phyloP scores from a whole-genome alignment of 495 filamentous ascomycete genomes.

The Talaromyces thailandensis region DNA sequence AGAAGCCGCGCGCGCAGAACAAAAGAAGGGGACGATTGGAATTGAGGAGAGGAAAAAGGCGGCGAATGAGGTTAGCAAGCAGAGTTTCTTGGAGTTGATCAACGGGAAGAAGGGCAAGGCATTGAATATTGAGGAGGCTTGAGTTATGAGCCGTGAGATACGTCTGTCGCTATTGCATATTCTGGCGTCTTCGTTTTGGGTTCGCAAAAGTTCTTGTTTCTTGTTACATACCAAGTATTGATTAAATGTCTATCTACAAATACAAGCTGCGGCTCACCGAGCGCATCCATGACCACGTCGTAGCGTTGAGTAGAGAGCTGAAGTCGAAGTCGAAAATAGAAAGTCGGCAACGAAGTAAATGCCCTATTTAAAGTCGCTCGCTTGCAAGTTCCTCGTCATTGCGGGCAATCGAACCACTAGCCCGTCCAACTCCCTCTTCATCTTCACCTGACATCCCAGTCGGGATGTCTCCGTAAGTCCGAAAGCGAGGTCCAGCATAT shows the following conservation, averaged over 20 bases:
- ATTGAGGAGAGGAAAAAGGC: conserved; percentile 66
- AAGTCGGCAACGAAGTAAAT: conserved; percentile 12
- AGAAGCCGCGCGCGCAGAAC: conserved; percentile 59
- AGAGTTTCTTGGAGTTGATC: conserved; percentile 91
- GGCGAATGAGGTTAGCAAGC: conserved; percentile 89
- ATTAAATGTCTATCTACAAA: conserved; percentile 2
- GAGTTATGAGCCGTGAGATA: conserved; percentile 6
- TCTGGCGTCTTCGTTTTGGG: neutral
- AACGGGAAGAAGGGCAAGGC: conserved; percentile 43
- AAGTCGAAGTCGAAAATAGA: neutral
- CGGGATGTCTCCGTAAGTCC: conserved; percentile 92
- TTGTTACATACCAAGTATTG: neutral
- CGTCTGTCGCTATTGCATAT: neutral
- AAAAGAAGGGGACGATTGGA: conserved; percentile 66
- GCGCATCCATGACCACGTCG: neutral
- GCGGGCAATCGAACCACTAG: conserved; percentile 72
- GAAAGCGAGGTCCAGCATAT: conserved; percentile 97
- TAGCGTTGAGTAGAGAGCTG: conserved; percentile 7
- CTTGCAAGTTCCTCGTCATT: conserved; percentile 95
- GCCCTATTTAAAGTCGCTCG: conserved; percentile 69
- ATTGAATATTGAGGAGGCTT: conserved; percentile 42
- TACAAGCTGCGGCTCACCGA: neutral
- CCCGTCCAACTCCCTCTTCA: conserved; percentile 85
- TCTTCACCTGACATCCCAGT: conserved; percentile 89
- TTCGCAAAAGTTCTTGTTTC: neutral